phyloP scores from a whole-genome alignment of 1,139 yeast genomes.

The Lodderomyces theae region DNA sequence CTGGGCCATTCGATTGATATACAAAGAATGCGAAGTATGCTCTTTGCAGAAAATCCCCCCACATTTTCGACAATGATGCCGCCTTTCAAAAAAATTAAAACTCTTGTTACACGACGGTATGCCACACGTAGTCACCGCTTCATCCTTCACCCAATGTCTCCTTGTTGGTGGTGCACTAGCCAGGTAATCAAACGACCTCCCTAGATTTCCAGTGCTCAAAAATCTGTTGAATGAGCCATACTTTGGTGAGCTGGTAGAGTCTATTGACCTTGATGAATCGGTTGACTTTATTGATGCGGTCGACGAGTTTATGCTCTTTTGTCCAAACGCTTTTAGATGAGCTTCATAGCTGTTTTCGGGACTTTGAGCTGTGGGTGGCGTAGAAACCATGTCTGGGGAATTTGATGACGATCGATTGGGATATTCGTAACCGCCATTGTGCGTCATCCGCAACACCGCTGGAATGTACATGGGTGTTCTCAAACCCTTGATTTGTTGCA shows the following conservation, averaged over 20 bases:
- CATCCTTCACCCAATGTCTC: constrained; percentile 80
- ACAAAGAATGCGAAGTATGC: constrained; percentile 52
- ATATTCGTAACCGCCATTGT: constrained; percentile 12
- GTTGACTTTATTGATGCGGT: constrained; percentile 33
- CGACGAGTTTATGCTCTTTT: constrained; percentile 15
- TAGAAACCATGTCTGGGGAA: constrained; percentile 62
- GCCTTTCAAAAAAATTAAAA: constrained; percentile 75
- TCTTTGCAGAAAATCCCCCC: constrained; percentile 88
- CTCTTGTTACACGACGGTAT: constrained; percentile 54
- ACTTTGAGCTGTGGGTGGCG: constrained; percentile 8
- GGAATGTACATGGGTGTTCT: constrained; percentile 87
- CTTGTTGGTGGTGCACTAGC: constrained; percentile 53
- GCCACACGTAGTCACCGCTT: constrained; percentile 59
- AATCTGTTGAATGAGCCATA: constrained; percentile 8
- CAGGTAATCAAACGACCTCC: constrained; percentile 28
- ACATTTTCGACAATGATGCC: constrained; percentile 93
- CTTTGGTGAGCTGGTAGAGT: constrained; percentile 24
- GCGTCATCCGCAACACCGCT: constrained; percentile 70
- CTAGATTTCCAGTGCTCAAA: constrained; percentile 10
- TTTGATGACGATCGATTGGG: constrained; percentile 15
- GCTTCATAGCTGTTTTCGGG: constrained; percentile 13
- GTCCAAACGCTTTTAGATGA: constrained; percentile 13
- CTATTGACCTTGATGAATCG: constrained; percentile 35
- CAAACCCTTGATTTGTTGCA: constrained; percentile 65
- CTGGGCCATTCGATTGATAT: constrained; percentile 67